These are phyloP conservation scores for Yamadazyma oceani DNA, from an alignment of 1,139 yeast genomes.

Conservation along the genomic window DNA sequence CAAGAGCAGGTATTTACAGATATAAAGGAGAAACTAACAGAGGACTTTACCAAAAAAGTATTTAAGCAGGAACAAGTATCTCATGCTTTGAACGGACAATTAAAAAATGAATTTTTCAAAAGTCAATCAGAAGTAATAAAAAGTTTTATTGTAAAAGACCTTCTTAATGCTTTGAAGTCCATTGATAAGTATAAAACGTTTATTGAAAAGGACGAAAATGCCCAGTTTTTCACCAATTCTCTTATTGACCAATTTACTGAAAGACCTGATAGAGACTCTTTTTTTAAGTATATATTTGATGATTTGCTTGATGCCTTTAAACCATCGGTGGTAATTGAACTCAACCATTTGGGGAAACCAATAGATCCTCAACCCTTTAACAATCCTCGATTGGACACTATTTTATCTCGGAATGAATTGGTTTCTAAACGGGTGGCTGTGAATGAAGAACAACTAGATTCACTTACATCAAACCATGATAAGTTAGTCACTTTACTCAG, in stretches of 20 bases:
- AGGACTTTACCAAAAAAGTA: conserved; percentile 22
- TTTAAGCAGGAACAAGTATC: conserved; percentile 20
- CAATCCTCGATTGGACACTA: conserved; percentile 12
- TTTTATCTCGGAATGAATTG: conserved; percentile 19
- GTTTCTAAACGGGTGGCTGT: conserved; percentile 21
- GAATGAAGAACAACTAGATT: conserved; percentile 20
- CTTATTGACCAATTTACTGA: conserved; percentile 15
- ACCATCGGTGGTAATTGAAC: conserved; percentile 23
- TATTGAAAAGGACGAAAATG: conserved; percentile 15
- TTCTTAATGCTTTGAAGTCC: conserved; percentile 16
- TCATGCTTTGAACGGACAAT: conserved; percentile 21
- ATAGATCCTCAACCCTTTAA: conserved; percentile 19
- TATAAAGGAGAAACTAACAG: conserved; percentile 15
- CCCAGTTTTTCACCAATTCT: conserved; percentile 12
- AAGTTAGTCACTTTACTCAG: conserved; percentile 24
- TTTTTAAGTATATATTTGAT: conserved; percentile 17
- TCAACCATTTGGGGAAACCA: conserved; percentile 23
- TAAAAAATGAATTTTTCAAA: conserved; percentile 22
- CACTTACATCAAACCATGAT: conserved; percentile 27
- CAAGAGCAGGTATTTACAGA: conserved; percentile 12
- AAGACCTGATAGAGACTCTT: conserved; percentile 5
- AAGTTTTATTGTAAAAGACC: conserved; percentile 20
- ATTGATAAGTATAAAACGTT: conserved; percentile 11
- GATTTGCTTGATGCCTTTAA: conserved; percentile 20
- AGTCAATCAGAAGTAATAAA: conserved; percentile 19